These are phyloP conservation scores for Lachancea sp. DNA, from an alignment of 805 yeast species.

Conservation along the genomic window DNA sequence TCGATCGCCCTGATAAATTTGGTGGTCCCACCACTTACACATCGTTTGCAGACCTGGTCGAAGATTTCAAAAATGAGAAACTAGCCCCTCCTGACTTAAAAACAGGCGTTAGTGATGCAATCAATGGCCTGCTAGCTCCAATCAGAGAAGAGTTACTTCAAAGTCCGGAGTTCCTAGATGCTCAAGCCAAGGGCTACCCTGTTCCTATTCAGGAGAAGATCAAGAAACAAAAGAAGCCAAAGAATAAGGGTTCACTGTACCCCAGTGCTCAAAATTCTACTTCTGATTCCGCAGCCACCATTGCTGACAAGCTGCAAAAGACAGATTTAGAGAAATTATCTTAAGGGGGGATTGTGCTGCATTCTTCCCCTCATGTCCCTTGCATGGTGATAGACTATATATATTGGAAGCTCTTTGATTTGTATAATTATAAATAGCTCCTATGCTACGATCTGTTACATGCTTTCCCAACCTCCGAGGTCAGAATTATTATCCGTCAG, in stretches of 20 bases:
- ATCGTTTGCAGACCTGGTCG: slow-evolving; percentile 60
- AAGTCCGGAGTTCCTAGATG: slow-evolving; percentile 66
- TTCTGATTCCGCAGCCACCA: slow-evolving; percentile 14
- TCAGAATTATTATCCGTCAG: slow-evolving; percentile 73
- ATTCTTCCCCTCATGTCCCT: not conserved
- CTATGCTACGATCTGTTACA: slow-evolving; percentile 12
- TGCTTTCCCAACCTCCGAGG: slow-evolving; percentile 90
- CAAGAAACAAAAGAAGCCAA: slow-evolving; percentile 67
- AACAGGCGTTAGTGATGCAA: slow-evolving; percentile 81
- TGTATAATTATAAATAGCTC: not conserved
- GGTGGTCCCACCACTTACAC: slow-evolving; percentile 84
- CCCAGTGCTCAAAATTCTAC: slow-evolving; percentile 52
- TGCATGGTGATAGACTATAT: not conserved
- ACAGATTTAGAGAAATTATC: slow-evolving; percentile 8
- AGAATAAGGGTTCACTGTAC: slow-evolving; percentile 84
- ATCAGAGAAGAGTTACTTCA: slow-evolving; percentile 61
- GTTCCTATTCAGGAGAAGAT: slow-evolving; percentile 53
- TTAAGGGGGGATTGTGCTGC: not conserved
- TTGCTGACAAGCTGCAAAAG: slow-evolving; percentile 26
- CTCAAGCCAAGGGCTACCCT: slow-evolving; percentile 79
- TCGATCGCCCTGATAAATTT: slow-evolving; percentile 91
- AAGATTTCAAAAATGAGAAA: slow-evolving; percentile 64
- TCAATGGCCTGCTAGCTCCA: slow-evolving; percentile 76
- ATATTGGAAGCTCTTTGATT: not conserved
- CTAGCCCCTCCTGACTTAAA: slow-evolving; percentile 92